Conservation (phyloP, 169 alveolate genomes). For the Plasmodium blacklocki region DNA sequence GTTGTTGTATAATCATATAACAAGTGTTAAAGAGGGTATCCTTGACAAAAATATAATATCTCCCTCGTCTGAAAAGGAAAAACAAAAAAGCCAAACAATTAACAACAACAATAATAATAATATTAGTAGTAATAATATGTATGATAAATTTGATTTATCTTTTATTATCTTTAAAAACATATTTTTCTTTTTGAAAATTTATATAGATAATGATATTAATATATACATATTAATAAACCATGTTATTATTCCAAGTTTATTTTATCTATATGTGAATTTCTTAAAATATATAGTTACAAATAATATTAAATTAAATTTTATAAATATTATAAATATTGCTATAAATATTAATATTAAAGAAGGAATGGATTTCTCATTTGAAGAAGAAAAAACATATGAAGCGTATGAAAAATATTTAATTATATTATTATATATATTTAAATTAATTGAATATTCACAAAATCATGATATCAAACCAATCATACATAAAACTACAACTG, state of each 20-base stretch:
- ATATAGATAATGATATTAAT: slow-evolving; percentile 53
- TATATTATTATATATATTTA: slow-evolving; percentile 28
- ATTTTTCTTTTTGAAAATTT: slow-evolving; percentile 34
- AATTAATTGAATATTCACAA: slow-evolving; percentile 37
- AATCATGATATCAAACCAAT: slow-evolving; percentile 41
- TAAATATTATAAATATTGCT: neutral
- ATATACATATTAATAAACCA: slow-evolving; percentile 61
- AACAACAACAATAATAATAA: neutral
- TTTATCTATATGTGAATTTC: slow-evolving; percentile 42
- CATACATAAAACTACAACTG: neutral
- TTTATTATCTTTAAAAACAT: slow-evolving; percentile 38
- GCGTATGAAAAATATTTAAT: slow-evolving; percentile 34
- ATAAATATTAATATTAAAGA: slow-evolving; percentile 5
- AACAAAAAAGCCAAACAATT: neutral
- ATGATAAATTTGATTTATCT: slow-evolving; percentile 18
- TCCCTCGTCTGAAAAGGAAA: neutral
- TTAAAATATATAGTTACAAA: slow-evolving; percentile 6
- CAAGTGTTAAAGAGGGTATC: too few species aligned
- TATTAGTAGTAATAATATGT: neutral
- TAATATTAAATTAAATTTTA: slow-evolving; percentile 22
- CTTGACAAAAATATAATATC: too few species aligned
- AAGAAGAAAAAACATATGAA: neutral
- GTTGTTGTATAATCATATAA: slow-evolving; percentile 18
- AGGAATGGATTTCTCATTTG: neutral
- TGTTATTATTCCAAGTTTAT: slow-evolving; percentile 44